phyloP scores from a whole-genome alignment of 1,284 basidiomycete species.

The Ceratobasidium sp. region DNA sequence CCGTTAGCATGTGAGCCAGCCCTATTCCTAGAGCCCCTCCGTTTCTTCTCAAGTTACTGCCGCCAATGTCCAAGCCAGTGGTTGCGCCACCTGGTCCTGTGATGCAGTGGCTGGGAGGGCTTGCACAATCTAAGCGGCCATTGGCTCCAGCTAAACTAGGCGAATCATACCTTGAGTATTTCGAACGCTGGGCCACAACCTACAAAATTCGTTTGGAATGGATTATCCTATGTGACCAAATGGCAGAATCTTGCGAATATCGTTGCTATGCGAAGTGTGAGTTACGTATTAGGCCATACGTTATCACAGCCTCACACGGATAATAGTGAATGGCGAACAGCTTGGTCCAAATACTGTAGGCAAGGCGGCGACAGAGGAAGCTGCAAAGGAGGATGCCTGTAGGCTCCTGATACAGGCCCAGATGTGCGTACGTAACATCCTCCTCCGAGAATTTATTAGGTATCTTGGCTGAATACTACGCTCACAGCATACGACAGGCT shows the following conservation, averaged over 20 bases:
- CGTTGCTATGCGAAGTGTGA: background rate
- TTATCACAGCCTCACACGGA: background rate
- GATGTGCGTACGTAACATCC: background rate
- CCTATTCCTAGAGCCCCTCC: too few relatives aligned
- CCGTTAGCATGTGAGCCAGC: too few relatives aligned
- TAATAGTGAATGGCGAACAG: background rate
- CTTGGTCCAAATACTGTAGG: background rate
- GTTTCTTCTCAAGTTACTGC: background rate
- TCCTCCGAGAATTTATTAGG: too few relatives aligned
- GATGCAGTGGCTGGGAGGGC: background rate
- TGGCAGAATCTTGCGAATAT: background rate
- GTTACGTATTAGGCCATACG: background rate
- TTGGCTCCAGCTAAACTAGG: background rate
- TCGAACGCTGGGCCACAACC: conserved; percentile 1
- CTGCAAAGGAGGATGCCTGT: background rate
- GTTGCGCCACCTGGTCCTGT: background rate
- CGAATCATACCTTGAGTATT: conserved; percentile 8
- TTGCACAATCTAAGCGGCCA: background rate
- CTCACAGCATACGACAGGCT: too few relatives aligned
- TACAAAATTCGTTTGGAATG: background rate
- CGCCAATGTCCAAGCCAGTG: background rate
- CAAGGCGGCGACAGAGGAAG: background rate
- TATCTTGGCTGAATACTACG: too few relatives aligned
- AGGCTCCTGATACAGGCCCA: background rate
- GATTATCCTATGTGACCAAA: background rate